Percentiles rank a stretch among this genome's conserved stretches.
These are phyloP conservation scores for Corylus avellana DNA, from an alignment of 306 rosid genomes.

Conservation along the genomic window DNA sequence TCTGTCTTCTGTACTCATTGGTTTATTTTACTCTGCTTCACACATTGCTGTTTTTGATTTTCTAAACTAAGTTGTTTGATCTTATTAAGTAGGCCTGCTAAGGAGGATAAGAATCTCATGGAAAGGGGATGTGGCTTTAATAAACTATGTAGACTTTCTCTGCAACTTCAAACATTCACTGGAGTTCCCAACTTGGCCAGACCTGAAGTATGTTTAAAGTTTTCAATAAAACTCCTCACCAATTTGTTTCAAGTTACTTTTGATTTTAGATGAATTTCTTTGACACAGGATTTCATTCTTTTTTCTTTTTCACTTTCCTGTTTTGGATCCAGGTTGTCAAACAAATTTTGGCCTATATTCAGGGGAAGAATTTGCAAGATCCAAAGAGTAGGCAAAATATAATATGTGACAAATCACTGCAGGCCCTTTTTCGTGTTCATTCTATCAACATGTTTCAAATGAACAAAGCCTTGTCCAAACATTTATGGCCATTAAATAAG, in stretches of 20 bases:
- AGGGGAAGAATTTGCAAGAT: constrained; percentile 39
- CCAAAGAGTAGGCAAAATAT: constrained; percentile 36
- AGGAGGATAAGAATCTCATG: neutral
- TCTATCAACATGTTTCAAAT: constrained; percentile 80
- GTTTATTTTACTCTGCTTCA: too few species aligned
- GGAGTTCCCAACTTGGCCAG: constrained; percentile 43
- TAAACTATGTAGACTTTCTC: constrained; percentile 43
- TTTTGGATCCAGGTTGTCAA: constrained; percentile 39
- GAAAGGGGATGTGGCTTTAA: constrained; percentile 18
- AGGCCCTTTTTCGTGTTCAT: constrained; percentile 56
- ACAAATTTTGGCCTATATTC: constrained; percentile 14
- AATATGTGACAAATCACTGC: constrained; percentile 36
- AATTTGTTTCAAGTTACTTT: neutral
- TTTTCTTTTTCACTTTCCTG: neutral
- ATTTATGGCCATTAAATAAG: constrained; percentile 75
- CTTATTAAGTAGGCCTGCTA: neutral
- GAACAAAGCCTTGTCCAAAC: constrained; percentile 72
- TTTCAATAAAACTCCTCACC: neutral
- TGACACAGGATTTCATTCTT: neutral
- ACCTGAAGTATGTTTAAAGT: constrained; percentile 30
- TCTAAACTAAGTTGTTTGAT: too few species aligned
- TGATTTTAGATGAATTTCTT: neutral
- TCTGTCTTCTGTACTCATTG: too few species aligned
- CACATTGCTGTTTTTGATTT: too few species aligned
- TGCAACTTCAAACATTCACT: constrained; percentile 38